Evolutionary conservation across 2,329 filamentous ascomycete genomes (phyloP), one percentile per base, ranked within the genome.

Genomic region (Meredithiella fracta): DNA sequence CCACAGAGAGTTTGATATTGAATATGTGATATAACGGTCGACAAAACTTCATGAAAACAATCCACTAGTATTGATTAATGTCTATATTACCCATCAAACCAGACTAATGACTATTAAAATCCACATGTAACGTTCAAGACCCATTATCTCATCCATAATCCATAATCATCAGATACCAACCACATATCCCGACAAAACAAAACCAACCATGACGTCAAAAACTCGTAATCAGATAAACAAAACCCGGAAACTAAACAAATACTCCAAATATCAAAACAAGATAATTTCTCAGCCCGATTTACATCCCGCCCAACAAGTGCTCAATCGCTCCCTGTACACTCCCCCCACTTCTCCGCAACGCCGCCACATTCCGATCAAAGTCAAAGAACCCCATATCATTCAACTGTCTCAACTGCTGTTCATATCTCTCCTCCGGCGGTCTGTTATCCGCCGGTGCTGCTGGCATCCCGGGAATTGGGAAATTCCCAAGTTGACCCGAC

Each of bases 341-440:
- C 9, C 92, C 92, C 7, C 92, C 92, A 59, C 86, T 87, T 64
- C 91, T 79, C 67, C 91, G 78, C 64, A 98, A 71, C 3, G 92
- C 92, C 56, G 85, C 82, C 31, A 98, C 80, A 63, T 98, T 98
- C 62, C 86, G 74, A 54, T 98, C 91, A 65, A 97, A 98, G 65
- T 98, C 90, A 66, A 82, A 95, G 70, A 98, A 98, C 2, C 92
- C 92, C 92, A 98, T 98, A 62, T 97, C 92, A 67, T 98, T 98
- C 60, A 98, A 72, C 70, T 97, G 89, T 59, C 88, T 77, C 52
- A 98, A 73, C 69, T 98, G 91, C 31, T 86, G 82, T 2, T 86
- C 89, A 63, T 95, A 98, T 58, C 87, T 76, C 69, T 97, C 92
- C 73, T 98, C 92, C 0, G 92, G 91, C 3, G 92, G 90, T 60